These are phyloP conservation scores for Allium fistulosum DNA, from an alignment of 106 monocot genomes.

Conservation along the genomic window DNA sequence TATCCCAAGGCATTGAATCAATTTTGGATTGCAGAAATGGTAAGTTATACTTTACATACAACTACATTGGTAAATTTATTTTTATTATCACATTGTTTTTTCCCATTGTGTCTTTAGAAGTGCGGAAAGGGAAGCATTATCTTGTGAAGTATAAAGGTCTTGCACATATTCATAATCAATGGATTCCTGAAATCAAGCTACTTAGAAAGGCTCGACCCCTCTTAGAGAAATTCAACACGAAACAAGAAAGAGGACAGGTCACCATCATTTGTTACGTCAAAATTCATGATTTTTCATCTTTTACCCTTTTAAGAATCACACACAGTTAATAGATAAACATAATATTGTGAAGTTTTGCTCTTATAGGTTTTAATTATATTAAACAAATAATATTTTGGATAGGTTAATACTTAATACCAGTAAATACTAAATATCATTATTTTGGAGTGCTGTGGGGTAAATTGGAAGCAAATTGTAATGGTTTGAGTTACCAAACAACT, in stretches of 20 bases:
- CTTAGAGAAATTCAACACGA: too few species aligned
- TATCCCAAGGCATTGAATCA: conserved; percentile 52
- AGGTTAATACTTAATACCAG: too few species aligned
- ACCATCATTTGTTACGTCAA: too few species aligned
- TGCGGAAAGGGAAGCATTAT: conserved; percentile 37
- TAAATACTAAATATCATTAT: too few species aligned
- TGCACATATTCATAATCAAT: conserved; percentile 66
- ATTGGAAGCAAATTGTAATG: too few species aligned
- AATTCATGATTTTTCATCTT: conserved; percentile 40
- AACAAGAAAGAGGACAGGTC: too few species aligned
- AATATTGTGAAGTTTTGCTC: too few species aligned
- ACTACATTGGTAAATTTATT: neutral
- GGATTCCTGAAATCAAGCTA: conserved; percentile 54
- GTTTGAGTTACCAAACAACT: too few species aligned
- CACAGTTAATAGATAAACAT: too few species aligned
- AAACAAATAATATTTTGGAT: conserved; percentile 52
- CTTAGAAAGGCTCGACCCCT: too few species aligned
- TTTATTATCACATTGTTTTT: neutral
- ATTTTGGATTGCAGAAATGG: conserved; percentile 40
- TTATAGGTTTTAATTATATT: conserved; percentile 1
- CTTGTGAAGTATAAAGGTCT: conserved; percentile 63
- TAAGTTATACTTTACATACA: neutral
- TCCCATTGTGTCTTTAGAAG: conserved; percentile 20
- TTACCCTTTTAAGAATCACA: conserved; percentile 38
- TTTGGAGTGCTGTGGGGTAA: too few species aligned